Conservation (phyloP, 202 grass and related monocot genomes). For the Schoenoplectus tabernaemontani region DNA sequence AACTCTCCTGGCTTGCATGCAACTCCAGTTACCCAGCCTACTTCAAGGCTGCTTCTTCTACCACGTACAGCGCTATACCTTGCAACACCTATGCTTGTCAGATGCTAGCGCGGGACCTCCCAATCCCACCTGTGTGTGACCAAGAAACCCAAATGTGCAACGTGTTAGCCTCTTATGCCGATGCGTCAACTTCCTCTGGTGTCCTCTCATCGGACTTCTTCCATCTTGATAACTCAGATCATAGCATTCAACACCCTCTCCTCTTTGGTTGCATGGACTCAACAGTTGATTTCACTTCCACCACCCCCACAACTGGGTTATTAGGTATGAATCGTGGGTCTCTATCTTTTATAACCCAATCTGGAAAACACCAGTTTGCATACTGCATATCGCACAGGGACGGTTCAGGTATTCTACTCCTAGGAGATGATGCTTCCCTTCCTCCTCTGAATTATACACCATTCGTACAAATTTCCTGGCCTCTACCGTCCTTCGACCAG, state of each 20-base stretch:
- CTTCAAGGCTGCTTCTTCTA: slow-evolving; percentile 42
- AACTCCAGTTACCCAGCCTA: slow-evolving; percentile 17
- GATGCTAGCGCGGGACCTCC: slow-evolving; percentile 53
- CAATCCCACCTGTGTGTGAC: slow-evolving; percentile 48
- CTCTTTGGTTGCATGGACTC: slow-evolving; percentile 70
- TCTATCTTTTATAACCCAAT: slow-evolving; percentile 80
- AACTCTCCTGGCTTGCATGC: slow-evolving; percentile 85
- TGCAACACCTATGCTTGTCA: slow-evolving; percentile 53
- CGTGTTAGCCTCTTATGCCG: slow-evolving; percentile 66
- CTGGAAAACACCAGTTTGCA: slow-evolving; percentile 44
- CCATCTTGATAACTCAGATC: slow-evolving; percentile 24
- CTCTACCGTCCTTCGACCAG: slow-evolving; percentile 74
- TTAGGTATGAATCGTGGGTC: slow-evolving; percentile 82
- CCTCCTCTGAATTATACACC: slow-evolving; percentile 62
- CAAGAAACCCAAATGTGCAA: slow-evolving; percentile 35
- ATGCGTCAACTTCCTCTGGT: slow-evolving; percentile 57
- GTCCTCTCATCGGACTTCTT: slow-evolving; percentile 49
- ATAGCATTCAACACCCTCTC: neutral
- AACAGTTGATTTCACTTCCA: slow-evolving; percentile 30
- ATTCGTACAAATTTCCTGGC: slow-evolving; percentile 46
- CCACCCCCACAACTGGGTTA: slow-evolving; percentile 28
- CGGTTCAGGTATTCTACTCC: slow-evolving; percentile 52
- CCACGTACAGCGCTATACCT: slow-evolving; percentile 31
- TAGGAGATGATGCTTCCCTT: slow-evolving; percentile 32
- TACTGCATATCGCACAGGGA: slow-evolving; percentile 57